phyloP scores from a whole-genome alignment of 1,284 basidiomycete genomes.

The Ceratobasidium sp. region DNA sequence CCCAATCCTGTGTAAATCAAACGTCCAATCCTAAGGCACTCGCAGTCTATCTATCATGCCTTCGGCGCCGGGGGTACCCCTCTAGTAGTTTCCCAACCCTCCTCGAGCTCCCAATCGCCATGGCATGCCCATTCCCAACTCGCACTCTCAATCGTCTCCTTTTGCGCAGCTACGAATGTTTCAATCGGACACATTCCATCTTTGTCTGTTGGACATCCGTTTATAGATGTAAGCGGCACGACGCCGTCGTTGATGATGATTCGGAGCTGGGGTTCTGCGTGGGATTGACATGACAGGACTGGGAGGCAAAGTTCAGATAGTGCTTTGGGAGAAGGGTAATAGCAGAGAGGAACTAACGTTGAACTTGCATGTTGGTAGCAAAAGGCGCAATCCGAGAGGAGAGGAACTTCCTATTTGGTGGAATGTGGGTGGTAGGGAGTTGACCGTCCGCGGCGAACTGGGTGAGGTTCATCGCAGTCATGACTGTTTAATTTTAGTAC shows the following conservation, averaged over 20 bases:
- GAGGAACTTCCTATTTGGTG: conserved; percentile 62
- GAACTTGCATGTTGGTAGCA: conserved; percentile 55
- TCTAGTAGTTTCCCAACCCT: conserved; percentile 71
- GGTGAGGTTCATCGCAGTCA: conserved; percentile 59
- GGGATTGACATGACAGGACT: conserved; percentile 62
- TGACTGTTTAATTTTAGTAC: conserved; percentile 60
- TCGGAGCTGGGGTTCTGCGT: conserved; percentile 70
- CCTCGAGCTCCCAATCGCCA: conserved; percentile 70
- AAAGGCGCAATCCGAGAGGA: conserved; percentile 64
- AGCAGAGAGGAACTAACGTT: conserved; percentile 58
- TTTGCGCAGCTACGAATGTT: conserved; percentile 77
- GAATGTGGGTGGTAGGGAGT: conserved; percentile 77
- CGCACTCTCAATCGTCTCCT: conserved; percentile 71
- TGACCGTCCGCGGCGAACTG: conserved; percentile 74
- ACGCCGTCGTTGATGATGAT: conserved; percentile 90
- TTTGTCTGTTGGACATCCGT: conserved; percentile 70
- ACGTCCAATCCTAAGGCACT: no score
- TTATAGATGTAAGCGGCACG: conserved; percentile 77
- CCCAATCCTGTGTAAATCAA: no score
- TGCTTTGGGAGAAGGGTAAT: conserved; percentile 3
- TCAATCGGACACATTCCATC: conserved; percentile 85
- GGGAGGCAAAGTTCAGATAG: conserved; percentile 49
- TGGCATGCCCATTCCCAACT: conserved; percentile 82
- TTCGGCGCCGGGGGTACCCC: conserved; percentile 61
- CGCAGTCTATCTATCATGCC: no score